Percentiles rank a stretch among this genome's conserved stretches.
Evolutionary conservation across 139 green algal species (phyloP).

Genomic region (Trebouxia sp.): DNA sequence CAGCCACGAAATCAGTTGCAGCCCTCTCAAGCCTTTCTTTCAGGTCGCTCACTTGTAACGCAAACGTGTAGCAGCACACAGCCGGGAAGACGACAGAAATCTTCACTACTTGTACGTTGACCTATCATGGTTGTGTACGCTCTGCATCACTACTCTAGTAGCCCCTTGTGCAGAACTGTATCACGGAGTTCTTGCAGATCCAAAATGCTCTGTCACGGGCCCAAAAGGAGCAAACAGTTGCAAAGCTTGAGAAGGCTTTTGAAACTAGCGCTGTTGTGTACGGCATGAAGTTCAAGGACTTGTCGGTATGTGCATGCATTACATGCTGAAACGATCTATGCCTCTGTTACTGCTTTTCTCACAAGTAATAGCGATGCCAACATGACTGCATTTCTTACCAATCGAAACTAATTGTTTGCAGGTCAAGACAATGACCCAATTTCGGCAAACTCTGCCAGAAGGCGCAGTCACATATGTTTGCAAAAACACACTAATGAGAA

Average conservation of each 20-base stretch:
- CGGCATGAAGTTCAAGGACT: constrained; percentile 76
- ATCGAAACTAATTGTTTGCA: constrained; percentile 32
- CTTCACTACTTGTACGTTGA: too few relatives aligned
- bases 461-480: constrained; percentile 67
- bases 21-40: not conserved
- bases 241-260: constrained; percentile 68
- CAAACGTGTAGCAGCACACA: not conserved
- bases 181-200: constrained; percentile 55
- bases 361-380: too few relatives aligned
- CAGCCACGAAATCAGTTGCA: not conserved
- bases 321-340: too few relatives aligned
- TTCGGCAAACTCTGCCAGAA: constrained; percentile 71
- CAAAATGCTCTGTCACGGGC: constrained; percentile 70
- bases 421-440: constrained; percentile 75
- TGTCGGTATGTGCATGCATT: constrained; percentile 74
- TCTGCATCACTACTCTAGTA: too few relatives aligned
- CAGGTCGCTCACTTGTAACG: not conserved
- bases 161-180: too few relatives aligned
- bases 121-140: too few relatives aligned
- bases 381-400: too few relatives aligned
- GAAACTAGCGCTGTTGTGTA: constrained; percentile 77
- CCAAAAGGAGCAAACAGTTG: constrained; percentile 79
- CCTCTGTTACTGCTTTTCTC: too few relatives aligned
- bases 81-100: not conserved
- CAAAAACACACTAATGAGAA: constrained; percentile 88